Conservation (phyloP, 2,329 filamentous ascomycete genomes). For the Claviceps quebecensis region DNA sequence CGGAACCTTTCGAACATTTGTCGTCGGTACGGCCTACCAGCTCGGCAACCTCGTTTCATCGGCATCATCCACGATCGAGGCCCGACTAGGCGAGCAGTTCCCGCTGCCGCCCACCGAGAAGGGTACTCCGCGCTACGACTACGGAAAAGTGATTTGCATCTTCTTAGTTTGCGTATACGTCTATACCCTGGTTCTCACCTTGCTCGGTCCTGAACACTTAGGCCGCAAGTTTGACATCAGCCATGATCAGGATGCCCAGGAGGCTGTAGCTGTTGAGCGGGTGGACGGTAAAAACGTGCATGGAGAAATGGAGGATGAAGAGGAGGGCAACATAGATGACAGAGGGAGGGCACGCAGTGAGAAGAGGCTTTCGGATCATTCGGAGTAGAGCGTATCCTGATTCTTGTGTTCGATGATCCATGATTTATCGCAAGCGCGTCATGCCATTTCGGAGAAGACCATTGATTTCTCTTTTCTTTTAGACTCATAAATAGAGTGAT, state of each 20-base stretch:
- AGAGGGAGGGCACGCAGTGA: conserved; percentile 1
- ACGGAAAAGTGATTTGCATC: conserved; percentile 76
- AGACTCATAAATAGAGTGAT: no score
- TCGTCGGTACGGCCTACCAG: conserved; percentile 62
- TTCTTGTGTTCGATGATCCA: no score
- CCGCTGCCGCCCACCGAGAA: conserved; percentile 45
- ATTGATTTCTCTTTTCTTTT: no score
- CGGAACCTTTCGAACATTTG: conserved; percentile 58
- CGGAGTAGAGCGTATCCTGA: not conserved
- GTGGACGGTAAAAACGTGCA: conserved; percentile 9
- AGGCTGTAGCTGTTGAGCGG: conserved; percentile 27
- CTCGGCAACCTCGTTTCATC: conserved; percentile 61
- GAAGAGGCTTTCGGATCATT: no score
- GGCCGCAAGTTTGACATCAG: conserved; percentile 35
- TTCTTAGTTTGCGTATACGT: conserved; percentile 77
- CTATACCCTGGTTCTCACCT: conserved; percentile 45
- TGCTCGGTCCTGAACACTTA: conserved; percentile 46
- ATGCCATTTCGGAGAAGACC: no score
- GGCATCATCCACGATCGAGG: conserved; percentile 61
- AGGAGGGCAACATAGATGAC: not conserved
- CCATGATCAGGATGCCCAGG: conserved; percentile 33
- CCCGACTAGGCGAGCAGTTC: conserved; percentile 60
- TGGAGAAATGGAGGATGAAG: not conserved
- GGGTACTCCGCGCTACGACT: conserved; percentile 46
- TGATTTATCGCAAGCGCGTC: no score